Evolutionary conservation across 2,329 filamentous ascomycete species (phyloP).

Genomic region (Colletotrichum spaethianum): DNA sequence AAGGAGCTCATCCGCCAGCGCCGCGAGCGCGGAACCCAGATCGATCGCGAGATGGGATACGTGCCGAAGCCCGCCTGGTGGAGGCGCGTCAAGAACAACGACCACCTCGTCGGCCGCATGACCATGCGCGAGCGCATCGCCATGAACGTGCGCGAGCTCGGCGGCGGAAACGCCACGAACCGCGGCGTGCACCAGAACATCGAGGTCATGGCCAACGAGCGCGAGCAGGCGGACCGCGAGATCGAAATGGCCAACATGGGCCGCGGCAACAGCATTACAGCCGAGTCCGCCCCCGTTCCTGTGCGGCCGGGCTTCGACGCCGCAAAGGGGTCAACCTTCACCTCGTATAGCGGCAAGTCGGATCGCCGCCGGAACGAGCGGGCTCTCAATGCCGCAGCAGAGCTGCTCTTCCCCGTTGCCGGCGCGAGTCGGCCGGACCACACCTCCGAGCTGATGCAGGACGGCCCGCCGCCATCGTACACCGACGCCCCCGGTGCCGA

Average conservation of each 20-base stretch:
- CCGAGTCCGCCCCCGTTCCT: conserved; percentile 21
- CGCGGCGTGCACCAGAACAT: conserved; percentile 57
- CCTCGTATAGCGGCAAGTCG: conserved; percentile 58
- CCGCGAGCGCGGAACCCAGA: conserved; percentile 65
- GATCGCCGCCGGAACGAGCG: conserved; percentile 62
- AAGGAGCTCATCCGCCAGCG: conserved; percentile 76
- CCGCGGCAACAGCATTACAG: conserved; percentile 43
- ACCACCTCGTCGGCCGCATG: conserved; percentile 52
- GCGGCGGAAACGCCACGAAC: conserved; percentile 62
- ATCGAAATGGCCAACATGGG: conserved; percentile 57
- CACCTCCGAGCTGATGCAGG: conserved; percentile 57
- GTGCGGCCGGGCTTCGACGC: conserved; percentile 46
- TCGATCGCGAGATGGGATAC: conserved; percentile 74
- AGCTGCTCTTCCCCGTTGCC: conserved; percentile 64
- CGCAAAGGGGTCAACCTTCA: conserved; percentile 42
- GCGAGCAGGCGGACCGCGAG: conserved; percentile 48
- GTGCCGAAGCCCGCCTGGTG: conserved; percentile 77
- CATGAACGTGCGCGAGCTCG: conserved; percentile 69
- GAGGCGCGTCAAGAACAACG: conserved; percentile 66
- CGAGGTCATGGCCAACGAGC: conserved; percentile 52
- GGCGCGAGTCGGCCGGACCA: conserved; percentile 51
- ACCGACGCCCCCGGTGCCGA: conserved; percentile 42
- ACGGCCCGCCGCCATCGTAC: conserved; percentile 61
- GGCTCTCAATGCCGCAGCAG: conserved; percentile 58
- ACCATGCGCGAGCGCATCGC: conserved; percentile 67